Conservation (phyloP, 2,329 filamentous ascomycete species). For the Amauroascus niger region DNA sequence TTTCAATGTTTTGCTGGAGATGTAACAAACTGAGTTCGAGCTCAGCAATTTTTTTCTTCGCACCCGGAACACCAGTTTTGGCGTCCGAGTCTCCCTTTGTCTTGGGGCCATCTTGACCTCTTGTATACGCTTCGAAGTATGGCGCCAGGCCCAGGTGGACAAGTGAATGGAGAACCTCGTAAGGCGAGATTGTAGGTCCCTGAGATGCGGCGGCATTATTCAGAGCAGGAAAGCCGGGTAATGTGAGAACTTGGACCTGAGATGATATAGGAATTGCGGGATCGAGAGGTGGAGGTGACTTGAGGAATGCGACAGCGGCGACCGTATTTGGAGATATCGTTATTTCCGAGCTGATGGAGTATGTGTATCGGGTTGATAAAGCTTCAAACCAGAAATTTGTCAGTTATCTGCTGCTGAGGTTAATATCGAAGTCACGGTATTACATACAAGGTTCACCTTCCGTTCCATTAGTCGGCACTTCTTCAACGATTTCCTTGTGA, state of each 20-base stretch:
- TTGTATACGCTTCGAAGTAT: conserved; percentile 95
- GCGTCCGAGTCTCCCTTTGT: conserved; percentile 75
- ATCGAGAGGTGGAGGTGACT: conserved; percentile 81
- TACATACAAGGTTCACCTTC: conserved; percentile 35
- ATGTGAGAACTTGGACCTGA: conserved; percentile 86
- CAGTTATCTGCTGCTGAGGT: not conserved
- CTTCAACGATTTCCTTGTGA: conserved; percentile 52
- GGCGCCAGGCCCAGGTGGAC: conserved; percentile 86
- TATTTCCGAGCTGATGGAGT: conserved; percentile 73
- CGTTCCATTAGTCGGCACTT: conserved; percentile 37
- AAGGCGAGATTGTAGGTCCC: conserved; percentile 66
- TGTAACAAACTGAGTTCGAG: conserved; percentile 82
- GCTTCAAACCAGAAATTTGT: conserved; percentile 18
- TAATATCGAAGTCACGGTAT: not conserved
- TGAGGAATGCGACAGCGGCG: conserved; percentile 76
- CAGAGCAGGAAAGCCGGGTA: conserved; percentile 69
- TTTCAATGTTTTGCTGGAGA: conserved; percentile 94
- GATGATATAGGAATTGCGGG: conserved; percentile 68
- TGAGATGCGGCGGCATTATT: conserved; percentile 59
- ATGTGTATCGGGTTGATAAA: conserved; percentile 49
- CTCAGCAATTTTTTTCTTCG: conserved; percentile 93
- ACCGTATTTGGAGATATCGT: conserved; percentile 65
- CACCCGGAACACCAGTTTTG: conserved; percentile 91
- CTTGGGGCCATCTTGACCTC: conserved; percentile 61
- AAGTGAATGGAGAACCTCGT: conserved; percentile 83